A percentile compares a stretch with the other conserved stretches of the same genome.
These are phyloP conservation scores for Diplodia seriata DNA, from an alignment of 2,329 filamentous ascomycete species.

Conservation along the genomic window DNA sequence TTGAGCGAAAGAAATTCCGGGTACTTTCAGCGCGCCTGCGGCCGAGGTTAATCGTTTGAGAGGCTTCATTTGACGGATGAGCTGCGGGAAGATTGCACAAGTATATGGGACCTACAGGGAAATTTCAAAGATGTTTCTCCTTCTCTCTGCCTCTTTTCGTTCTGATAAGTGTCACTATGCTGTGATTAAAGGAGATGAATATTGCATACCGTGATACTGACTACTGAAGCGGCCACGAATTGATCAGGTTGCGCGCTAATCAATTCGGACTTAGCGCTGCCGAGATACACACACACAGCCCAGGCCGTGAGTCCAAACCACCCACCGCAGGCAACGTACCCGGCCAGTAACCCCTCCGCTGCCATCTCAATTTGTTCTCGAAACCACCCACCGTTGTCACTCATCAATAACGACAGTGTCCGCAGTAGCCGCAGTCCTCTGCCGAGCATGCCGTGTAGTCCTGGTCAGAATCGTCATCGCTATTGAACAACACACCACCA, in stretches of 20 bases:
- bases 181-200: no score
- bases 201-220: no score
- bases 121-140: no score
- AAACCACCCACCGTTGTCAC: not conserved
- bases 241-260: not conserved
- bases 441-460: constrained; percentile 49
- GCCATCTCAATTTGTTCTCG: not conserved
- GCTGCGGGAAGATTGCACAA: no score
- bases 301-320: not conserved
- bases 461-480: constrained; percentile 37
- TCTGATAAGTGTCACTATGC: no score
- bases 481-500: constrained; percentile 33
- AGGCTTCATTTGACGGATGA: no score
- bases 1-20: no score
- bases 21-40: no score
- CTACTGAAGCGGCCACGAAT: no score
- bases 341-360: not conserved
- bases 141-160: no score
- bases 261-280: not conserved
- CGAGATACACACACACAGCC: not conserved
- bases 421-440: constrained; percentile 48
- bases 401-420: constrained; percentile 40
- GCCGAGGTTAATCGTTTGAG: no score
- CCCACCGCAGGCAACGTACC: not conserved
- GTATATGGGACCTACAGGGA: no score